Evolutionary conservation across 139 green algal species (phyloP).

Genomic region (Raphidocelis subcapitata): DNA sequence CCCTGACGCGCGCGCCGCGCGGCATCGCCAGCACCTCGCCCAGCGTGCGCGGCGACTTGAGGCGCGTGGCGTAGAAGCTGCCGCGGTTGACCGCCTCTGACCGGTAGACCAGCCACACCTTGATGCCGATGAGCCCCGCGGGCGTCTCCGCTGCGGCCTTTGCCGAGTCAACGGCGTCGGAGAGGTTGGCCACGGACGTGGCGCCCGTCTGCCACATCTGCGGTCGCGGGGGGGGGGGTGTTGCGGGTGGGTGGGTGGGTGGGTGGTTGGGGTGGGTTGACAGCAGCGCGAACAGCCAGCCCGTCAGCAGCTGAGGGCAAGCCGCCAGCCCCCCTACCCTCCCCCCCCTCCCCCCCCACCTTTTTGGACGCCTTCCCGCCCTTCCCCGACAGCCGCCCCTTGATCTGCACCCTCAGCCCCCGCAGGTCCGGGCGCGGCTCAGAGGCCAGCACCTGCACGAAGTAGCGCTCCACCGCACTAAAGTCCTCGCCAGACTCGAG

Average conservation of each 20-base stretch:
- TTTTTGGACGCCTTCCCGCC: slow-evolving; percentile 24
- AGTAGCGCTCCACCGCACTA: neutral
- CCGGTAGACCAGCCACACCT: slow-evolving; percentile 29
- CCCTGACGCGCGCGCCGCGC: slow-evolving; percentile 4
- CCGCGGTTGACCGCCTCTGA: neutral
- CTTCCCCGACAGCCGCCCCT: slow-evolving; percentile 22
- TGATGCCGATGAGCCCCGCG: neutral
- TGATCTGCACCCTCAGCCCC: slow-evolving; percentile 25
- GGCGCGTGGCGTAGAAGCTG: slow-evolving; percentile 3
- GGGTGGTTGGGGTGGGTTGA: too few relatives aligned
- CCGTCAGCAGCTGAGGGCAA: neutral
- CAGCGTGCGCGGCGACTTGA: neutral
- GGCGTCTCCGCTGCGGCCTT: too few relatives aligned
- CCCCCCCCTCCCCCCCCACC: slow-evolving; percentile 2
- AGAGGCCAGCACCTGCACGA: neutral
- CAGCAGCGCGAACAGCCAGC: too few relatives aligned
- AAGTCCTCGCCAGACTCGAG: neutral
- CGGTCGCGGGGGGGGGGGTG: too few relatives aligned
- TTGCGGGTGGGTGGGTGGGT: too few relatives aligned
- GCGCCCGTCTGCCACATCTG: too few relatives aligned
- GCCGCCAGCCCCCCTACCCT: neutral
- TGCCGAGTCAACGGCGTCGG: too few relatives aligned
- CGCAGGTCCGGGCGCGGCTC: too few relatives aligned
- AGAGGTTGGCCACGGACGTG: too few relatives aligned
- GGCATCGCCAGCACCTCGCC: slow-evolving; percentile 15